phyloP scores from a whole-genome alignment of 441 rosid genomes.

The Manihot esculenta region DNA sequence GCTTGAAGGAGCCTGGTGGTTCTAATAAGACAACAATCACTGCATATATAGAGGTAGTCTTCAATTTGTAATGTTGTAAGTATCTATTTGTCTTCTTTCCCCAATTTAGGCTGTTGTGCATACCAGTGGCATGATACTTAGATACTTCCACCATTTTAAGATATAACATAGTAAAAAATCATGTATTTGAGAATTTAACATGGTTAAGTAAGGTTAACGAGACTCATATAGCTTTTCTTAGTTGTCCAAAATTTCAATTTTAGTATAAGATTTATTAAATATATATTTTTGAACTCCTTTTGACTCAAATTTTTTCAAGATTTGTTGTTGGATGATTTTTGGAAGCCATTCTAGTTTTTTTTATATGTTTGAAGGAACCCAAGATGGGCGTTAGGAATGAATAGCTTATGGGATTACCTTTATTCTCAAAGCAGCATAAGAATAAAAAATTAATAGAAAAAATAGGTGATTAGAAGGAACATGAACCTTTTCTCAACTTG shows the following conservation, averaged over 20 bases:
- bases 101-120: neutral
- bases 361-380: neutral
- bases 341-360: neutral
- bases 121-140: neutral
- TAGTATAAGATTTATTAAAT: no score
- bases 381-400: neutral
- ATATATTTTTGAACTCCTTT: neutral
- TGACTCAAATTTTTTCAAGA: neutral
- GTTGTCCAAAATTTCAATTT: no score
- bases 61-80: constrained; percentile 1
- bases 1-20: constrained; percentile 87
- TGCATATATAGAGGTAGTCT: constrained; percentile 77
- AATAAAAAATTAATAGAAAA: no score
- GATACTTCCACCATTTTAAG: constrained; percentile 3
- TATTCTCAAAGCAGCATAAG: no score
- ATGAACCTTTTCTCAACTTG: neutral
- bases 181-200: neutral
- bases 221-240: neutral
- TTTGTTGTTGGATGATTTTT: neutral
- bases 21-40: constrained; percentile 80
- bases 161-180: neutral
- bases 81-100: neutral
- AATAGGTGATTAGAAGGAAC: neutral
- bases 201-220: neutral
- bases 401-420: neutral